These are phyloP conservation scores for Adansonia digitata DNA, from an alignment of 345 rosid genomes.

Conservation along the genomic window DNA sequence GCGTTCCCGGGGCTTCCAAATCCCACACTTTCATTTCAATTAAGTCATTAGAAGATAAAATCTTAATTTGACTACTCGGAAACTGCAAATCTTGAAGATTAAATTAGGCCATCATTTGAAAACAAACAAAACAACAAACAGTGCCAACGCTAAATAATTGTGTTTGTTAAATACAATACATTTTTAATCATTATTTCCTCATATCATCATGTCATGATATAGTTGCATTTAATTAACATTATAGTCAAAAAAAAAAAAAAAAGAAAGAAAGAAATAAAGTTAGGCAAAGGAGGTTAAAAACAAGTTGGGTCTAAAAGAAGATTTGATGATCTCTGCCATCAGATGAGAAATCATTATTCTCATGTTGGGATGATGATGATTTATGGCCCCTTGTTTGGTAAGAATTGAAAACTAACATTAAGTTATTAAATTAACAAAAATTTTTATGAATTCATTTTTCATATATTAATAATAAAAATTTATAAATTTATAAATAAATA, in stretches of 20 bases:
- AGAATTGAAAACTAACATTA: conserved; percentile 11
- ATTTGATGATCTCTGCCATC: conserved; percentile 14
- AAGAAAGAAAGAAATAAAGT: neutral
- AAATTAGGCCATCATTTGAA: conserved; percentile 9
- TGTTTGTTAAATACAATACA: neutral
- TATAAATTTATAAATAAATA: too few species aligned
- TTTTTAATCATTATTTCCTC: conserved; percentile 3
- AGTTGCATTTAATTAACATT: neutral
- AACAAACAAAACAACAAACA: conserved; percentile 16
- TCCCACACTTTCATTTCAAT: neutral
- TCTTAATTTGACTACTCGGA: conserved; percentile 13
- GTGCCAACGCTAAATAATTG: conserved; percentile 4
- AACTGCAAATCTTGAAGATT: neutral
- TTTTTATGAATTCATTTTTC: too few species aligned
- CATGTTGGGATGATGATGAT: conserved; percentile 9
- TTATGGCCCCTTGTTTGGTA: conserved; percentile 25
- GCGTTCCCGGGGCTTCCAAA: neutral
- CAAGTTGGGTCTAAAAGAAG: neutral
- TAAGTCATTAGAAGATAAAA: conserved; percentile 1
- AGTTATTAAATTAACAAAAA: neutral
- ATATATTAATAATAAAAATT: too few species aligned
- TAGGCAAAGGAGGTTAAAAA: neutral
- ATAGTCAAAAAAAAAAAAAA: neutral
- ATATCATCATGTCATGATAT: neutral
- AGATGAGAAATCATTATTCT: conserved; percentile 14